Evolutionary conservation across 2,329 filamentous ascomycete genomes (phyloP), one percentile per base, ranked within the genome.

Genomic region (Teratosphaeria destructans): DNA sequence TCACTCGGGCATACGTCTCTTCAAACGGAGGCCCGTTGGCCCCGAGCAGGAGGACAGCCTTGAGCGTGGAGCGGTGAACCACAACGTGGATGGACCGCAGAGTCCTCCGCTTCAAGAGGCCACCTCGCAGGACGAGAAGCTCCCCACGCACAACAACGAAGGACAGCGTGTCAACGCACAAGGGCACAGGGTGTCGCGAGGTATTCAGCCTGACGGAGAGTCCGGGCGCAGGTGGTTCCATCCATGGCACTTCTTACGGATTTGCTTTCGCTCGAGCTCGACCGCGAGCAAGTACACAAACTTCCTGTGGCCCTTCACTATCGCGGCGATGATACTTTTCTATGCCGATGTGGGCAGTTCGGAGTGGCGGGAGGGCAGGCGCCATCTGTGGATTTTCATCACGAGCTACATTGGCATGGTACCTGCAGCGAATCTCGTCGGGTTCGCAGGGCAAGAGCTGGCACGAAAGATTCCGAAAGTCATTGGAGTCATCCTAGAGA

Each of bases 381-480:
- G 64, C 34, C 62, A 65, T 26, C 60, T 79, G 0, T 77, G 73
- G 72, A 77, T 79, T 63, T 81, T 81, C 64, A 74, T 74, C 55
- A 72, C 74, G 0, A 73, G 75, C 6, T 81, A 81, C 61, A 74
- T 82, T 57, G 78, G 78, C 61, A 79, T 81, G 66, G 71, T 81
- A 1, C 79, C 79, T 0, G 71, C 76, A 8, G 79, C 79, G 49
- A 81, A 81, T 58, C 68, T 80, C 6, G 68, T 81, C 3, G 79
- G 79, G 3, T 81, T 90, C 66, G 85, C 86, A 11, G 86, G 87
- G 12, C 83, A 87, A 66, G 85, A 89, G 71, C 74, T 90, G 60
- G 84, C 87, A 1, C 80, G 85, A 60, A 92, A 92, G 74, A 72
- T 92, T 58, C 88, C 87, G 10, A 89, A 88, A 67, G 88, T 91